Evolutionary conservation across 306 rosid species (phyloP).

Genomic region (Castanea crenata): DNA sequence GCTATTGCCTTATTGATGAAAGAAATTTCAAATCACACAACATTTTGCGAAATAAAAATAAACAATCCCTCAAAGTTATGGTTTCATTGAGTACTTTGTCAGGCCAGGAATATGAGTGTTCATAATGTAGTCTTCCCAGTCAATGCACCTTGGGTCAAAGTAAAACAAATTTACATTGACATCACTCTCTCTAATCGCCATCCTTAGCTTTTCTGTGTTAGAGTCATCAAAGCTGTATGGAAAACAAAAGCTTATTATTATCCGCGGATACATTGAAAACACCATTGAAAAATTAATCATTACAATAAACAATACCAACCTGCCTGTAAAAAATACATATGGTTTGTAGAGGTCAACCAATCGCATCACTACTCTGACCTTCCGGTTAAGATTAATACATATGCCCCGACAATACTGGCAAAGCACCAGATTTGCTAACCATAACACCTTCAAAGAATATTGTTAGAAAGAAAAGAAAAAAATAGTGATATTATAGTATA

Average conservation of each 20-base stretch:
- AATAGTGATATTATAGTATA: too few relatives aligned
- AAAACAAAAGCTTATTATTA: not conserved
- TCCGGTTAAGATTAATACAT: not conserved
- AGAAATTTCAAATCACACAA: too few relatives aligned
- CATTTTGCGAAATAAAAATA: too few relatives aligned
- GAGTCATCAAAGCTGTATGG: conserved; percentile 44
- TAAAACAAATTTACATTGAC: too few relatives aligned
- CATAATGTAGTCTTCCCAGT: too few relatives aligned
- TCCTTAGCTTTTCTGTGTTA: conserved; percentile 29
- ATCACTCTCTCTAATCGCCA: not conserved
- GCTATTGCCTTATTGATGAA: too few relatives aligned
- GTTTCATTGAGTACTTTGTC: too few relatives aligned
- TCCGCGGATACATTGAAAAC: not conserved
- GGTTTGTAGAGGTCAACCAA: conserved; percentile 37
- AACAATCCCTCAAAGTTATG: too few relatives aligned
- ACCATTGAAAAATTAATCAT: too few relatives aligned
- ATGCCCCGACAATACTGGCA: not conserved
- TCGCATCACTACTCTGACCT: not conserved
- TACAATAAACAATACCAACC: conserved; percentile 18
- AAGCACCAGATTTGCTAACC: conserved; percentile 14
- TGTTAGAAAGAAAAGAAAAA: not conserved
- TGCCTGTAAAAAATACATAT: conserved; percentile 24
- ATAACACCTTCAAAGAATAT: conserved; percentile 21
- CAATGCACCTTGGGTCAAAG: too few relatives aligned
- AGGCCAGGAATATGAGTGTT: too few relatives aligned